A percentile compares a stretch with the other conserved stretches of the same genome.
Conservation (phyloP, 768 basidiomycete species). For the Russula sp. region DNA sequence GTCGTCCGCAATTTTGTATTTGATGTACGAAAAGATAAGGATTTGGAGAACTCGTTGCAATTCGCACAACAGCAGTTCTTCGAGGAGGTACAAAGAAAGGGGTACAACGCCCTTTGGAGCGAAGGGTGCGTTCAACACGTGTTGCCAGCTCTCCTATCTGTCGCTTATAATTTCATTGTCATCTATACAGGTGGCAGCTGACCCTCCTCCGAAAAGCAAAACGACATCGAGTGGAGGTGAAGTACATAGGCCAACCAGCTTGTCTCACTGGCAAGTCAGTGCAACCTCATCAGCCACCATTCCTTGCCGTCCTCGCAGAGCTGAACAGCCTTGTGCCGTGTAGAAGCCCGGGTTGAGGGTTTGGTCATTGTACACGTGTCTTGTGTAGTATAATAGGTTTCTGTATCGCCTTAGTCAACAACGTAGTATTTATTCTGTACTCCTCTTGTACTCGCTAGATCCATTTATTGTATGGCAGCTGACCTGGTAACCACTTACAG, state of each 20-base stretch:
- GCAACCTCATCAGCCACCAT: conserved; percentile 51
- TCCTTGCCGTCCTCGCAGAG: conserved; percentile 56
- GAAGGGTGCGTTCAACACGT: conserved; percentile 49
- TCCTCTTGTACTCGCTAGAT: conserved; percentile 2
- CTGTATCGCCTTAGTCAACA: background rate
- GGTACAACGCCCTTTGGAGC: conserved; percentile 56
- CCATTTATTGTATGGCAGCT: conserved; percentile 6
- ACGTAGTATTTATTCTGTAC: background rate
- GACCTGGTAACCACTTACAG: too few relatives aligned
- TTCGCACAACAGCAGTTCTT: conserved; percentile 64
- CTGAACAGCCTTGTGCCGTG: conserved; percentile 11
- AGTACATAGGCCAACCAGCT: conserved; percentile 64
- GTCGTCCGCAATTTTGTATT: conserved; percentile 59
- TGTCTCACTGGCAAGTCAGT: conserved; percentile 45
- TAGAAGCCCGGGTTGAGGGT: background rate
- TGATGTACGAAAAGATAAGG: conserved; percentile 45
- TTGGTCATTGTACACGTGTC: conserved; percentile 1
- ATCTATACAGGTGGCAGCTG: conserved; percentile 51
- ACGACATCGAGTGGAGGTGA: conserved; percentile 58
- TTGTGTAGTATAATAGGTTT: conserved; percentile 20
- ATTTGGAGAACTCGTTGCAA: conserved; percentile 47
- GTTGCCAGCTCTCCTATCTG: background rate
- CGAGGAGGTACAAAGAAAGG: conserved; percentile 45
- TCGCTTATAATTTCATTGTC: conserved; percentile 1
- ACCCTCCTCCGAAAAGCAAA: conserved; percentile 60